A percentile compares a stretch with the other conserved stretches of the same genome.
phyloP scores from a whole-genome alignment of 1,284 basidiomycete genomes.

The Ceratobasidium sp. region DNA sequence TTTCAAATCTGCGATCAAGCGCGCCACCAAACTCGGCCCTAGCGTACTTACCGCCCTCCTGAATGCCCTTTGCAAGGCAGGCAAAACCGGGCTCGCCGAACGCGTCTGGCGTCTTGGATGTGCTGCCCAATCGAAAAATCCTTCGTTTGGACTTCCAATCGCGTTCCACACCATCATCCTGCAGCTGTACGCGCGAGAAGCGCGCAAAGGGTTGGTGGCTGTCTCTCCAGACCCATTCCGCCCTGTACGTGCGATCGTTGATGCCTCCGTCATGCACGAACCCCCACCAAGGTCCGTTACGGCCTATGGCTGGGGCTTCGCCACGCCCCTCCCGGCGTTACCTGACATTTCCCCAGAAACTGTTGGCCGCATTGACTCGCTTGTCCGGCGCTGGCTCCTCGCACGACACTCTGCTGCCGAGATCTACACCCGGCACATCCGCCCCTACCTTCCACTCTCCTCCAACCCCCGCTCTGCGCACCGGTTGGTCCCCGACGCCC shows the following conservation, averaged over 20 bases:
- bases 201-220: conserved; percentile 44
- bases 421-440: conserved; percentile 27
- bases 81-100: conserved; percentile 64
- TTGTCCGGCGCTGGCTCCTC: conserved; percentile 47
- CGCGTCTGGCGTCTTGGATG: conserved; percentile 67
- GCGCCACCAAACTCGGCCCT: conserved; percentile 58
- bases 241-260: conserved; percentile 7
- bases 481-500: conserved; percentile 61
- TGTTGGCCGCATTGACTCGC: conserved; percentile 43
- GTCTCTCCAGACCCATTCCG: conserved; percentile 4
- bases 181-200: conserved; percentile 60
- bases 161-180: conserved; percentile 76
- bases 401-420: conserved; percentile 46
- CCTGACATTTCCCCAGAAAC: conserved; percentile 33
- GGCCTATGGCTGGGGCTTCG: conserved; percentile 50
- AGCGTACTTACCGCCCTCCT: conserved; percentile 64
- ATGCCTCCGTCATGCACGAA: background rate
- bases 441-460: conserved; percentile 18
- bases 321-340: conserved; percentile 47
- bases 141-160: conserved; percentile 58
- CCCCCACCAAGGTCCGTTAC: background rate
- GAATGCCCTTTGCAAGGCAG: conserved; percentile 65
- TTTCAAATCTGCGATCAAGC: conserved; percentile 42
- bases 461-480: conserved; percentile 42
- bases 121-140: conserved; percentile 51